These are phyloP conservation scores for Parastagonospora nodorum DNA, from an alignment of 2,329 filamentous ascomycete species.

Conservation along the genomic window DNA sequence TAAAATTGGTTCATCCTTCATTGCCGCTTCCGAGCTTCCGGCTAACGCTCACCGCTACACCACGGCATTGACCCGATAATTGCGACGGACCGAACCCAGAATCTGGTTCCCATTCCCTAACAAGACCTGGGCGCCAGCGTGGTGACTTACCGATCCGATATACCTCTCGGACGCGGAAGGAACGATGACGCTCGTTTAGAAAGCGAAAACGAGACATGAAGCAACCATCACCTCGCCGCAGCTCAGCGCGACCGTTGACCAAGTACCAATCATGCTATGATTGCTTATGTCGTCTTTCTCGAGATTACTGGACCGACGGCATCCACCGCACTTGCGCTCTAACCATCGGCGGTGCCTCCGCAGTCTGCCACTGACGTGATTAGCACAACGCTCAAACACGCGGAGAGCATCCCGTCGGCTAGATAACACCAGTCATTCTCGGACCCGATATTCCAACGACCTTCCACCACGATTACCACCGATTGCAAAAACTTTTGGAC, in stretches of 20 bases:
- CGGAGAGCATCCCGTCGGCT: constrained; percentile 9
- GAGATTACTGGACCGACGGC: constrained; percentile 6
- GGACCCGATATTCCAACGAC: neutral
- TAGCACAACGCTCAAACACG: constrained; percentile 7
- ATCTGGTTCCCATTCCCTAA: neutral
- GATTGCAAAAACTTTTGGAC: neutral
- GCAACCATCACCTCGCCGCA: neutral
- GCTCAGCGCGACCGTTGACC: constrained; percentile 1
- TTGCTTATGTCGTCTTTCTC: constrained; percentile 3
- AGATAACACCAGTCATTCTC: neutral
- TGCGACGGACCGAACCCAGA: constrained; percentile 2
- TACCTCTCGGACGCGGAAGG: neutral
- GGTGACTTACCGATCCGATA: neutral
- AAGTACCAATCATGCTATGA: constrained; percentile 3
- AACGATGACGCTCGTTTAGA: neutral
- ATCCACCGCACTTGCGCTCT: constrained; percentile 3
- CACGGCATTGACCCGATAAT: constrained; percentile 12
- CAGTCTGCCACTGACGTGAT: constrained; percentile 9
- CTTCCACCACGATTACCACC: neutral
- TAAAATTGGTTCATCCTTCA: constrained; percentile 26
- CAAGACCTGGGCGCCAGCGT: neutral
- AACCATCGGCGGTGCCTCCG: constrained; percentile 28
- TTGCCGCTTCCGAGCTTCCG: constrained; percentile 4
- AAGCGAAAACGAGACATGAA: neutral
- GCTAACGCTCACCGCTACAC: constrained; percentile 7